Percentiles rank a stretch among this genome's conserved stretches.
Conservation (phyloP, 306 rosid genomes). For the Acmispon strigosus region DNA sequence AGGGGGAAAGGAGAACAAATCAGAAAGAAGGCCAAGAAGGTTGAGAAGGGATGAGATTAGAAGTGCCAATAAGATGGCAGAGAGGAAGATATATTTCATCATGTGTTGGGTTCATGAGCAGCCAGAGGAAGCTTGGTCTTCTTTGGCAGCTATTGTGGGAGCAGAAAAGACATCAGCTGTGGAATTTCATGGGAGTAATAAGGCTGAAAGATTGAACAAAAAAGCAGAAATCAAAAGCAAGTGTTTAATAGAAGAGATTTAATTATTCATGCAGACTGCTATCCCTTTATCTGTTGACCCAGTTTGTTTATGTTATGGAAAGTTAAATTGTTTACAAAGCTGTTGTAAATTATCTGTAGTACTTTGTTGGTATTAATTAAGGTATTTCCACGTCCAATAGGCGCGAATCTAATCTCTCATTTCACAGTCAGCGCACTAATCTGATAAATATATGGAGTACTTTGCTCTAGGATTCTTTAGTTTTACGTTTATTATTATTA, state of each 20-base stretch:
- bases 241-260: slow-evolving; percentile 57
- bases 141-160: slow-evolving; percentile 47
- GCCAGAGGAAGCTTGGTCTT: slow-evolving; percentile 60
- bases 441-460: too few species aligned
- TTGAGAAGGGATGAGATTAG: slow-evolving; percentile 31
- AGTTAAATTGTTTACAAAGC: too few species aligned
- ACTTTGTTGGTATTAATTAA: too few species aligned
- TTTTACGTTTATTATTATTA: too few species aligned
- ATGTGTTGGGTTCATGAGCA: slow-evolving; percentile 87
- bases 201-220: slow-evolving; percentile 27
- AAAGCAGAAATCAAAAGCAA: slow-evolving; percentile 31
- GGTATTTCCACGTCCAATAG: too few species aligned
- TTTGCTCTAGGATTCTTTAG: too few species aligned
- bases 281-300: too few species aligned
- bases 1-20: slow-evolving; percentile 48
- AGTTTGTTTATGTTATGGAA: too few species aligned
- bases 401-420: too few species aligned
- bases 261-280: background rate
- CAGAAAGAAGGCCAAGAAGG: slow-evolving; percentile 43
- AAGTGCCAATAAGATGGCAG: slow-evolving; percentile 53
- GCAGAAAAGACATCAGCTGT: slow-evolving; percentile 55
- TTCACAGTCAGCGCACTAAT: too few species aligned
- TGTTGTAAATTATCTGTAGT: too few species aligned
- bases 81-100: slow-evolving; percentile 58
- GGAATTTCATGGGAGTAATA: slow-evolving; percentile 29